Evolutionary conservation across 2,329 filamentous ascomycete genomes (phyloP).

Genomic region (Aspergillus persii): DNA sequence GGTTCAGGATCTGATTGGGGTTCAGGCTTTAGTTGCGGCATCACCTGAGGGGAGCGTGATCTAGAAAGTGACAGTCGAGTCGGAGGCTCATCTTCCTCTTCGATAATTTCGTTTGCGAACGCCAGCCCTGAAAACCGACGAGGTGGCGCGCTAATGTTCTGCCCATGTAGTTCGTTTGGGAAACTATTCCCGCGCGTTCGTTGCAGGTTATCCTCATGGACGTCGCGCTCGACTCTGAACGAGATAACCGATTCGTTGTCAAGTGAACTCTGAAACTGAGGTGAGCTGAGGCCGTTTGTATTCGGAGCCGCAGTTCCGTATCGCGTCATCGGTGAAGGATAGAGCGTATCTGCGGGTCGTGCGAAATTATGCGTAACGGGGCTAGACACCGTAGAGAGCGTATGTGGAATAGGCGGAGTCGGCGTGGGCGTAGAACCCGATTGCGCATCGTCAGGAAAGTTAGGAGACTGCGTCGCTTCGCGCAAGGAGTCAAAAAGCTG

Average conservation of each 20-base stretch:
- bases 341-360: slow-evolving; percentile 23
- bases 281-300: slow-evolving; percentile 17
- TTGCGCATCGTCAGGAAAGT: slow-evolving; percentile 9
- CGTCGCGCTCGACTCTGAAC: slow-evolving; percentile 35
- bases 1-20: slow-evolving; percentile 1
- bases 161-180: slow-evolving; percentile 22
- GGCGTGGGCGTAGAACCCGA: slow-evolving; percentile 31
- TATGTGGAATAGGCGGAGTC: slow-evolving; percentile 33
- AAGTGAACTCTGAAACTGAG: slow-evolving; percentile 22
- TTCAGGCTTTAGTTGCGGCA: not conserved
- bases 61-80: slow-evolving; percentile 9
- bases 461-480: slow-evolving; percentile 24
- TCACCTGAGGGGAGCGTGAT: slow-evolving; percentile 1
- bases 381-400: slow-evolving; percentile 33
- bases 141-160: slow-evolving; percentile 37
- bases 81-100: slow-evolving; percentile 29
- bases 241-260: slow-evolving; percentile 36
- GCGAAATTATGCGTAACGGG: slow-evolving; percentile 22
- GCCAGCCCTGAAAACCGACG: slow-evolving; percentile 34
- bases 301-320: slow-evolving; percentile 12
- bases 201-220: slow-evolving; percentile 36
- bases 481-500: slow-evolving; percentile 31
- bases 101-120: slow-evolving; percentile 26
- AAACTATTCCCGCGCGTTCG: slow-evolving; percentile 29
- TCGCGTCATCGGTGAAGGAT: slow-evolving; percentile 28